Evolutionary conservation across 345 rosid species (phyloP), one percentile per base, ranked within the genome.

Genomic region (Sonneratia caseolaris): DNA sequence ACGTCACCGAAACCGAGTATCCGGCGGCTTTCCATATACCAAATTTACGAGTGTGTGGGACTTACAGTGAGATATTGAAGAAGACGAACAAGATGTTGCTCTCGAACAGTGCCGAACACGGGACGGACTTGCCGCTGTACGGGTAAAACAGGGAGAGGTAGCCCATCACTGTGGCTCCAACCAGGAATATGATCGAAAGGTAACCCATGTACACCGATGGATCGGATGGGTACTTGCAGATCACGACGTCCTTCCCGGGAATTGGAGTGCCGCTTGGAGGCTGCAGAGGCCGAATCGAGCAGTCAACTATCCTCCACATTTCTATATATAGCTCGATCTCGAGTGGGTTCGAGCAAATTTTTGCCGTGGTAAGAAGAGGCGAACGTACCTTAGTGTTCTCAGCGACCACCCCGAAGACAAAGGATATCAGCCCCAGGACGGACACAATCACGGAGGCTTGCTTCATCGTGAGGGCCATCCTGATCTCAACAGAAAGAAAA

Each of bases 211-310:
- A 81, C 27, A 91, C 89, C 1, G 88, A 76, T 7, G 96, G 93
- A 84, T 91, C 97, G 38, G 84, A 75, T 70, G 93, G 93, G 78
- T 91, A 91, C 70, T 89, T 88, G 96, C 97, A 91, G 37, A 88
- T 82, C 64, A 88, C 86, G 24, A 83, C 83, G 55, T 77, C 96
- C 57, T 88, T 89, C 24, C 88, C 89, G 1, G 72, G 42, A 7
- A 89, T 82, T 4, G 93, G 85, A 57, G 84, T 88, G 45, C 97
- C 97, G 22, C 86, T 64, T 21, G 90, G 80, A 22, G 96, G 97
- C 97, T 91, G 77, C 18, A 37, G 3, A 37, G 37, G 14, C 22
- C 70, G 8, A 27, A 37, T 35, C 57, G 53, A 47, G 72, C 71
- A 3, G 49, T 74, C 15, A 81, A 47, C 5, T 0, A 27, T 40